Conservation (phyloP, 208 protist genomes). For the Leptomonas seymouri region DNA sequence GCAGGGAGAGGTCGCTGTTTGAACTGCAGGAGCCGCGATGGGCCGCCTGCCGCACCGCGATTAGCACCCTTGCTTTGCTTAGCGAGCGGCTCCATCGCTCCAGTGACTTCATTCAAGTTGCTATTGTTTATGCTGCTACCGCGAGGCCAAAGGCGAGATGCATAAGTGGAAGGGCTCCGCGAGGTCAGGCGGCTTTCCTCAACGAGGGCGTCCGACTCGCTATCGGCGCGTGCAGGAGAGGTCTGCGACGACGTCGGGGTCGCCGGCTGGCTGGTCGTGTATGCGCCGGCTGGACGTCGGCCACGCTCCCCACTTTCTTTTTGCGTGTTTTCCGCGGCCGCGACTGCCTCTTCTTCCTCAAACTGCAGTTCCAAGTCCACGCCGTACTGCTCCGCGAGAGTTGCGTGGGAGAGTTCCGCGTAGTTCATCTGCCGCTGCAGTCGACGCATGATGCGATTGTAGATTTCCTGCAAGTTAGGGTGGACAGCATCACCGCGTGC, state of each 20-base stretch:
- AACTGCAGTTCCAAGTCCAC: constrained; percentile 38
- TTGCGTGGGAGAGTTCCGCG: constrained; percentile 47
- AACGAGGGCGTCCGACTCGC: neutral
- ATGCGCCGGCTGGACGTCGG: neutral
- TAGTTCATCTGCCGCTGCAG: constrained; percentile 87
- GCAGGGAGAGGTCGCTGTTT: constrained; percentile 9
- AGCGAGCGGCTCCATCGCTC: neutral
- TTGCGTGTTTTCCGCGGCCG: neutral
- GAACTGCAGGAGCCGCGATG: constrained; percentile 31
- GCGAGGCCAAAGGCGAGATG: neutral
- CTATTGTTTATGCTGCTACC: neutral
- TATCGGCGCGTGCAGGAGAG: neutral
- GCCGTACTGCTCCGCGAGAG: constrained; percentile 75
- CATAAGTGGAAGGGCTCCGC: constrained; percentile 1
- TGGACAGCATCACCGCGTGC: constrained; percentile 42
- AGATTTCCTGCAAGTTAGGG: constrained; percentile 75
- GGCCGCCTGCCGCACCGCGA: neutral
- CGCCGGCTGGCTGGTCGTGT: too few species aligned
- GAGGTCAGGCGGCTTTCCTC: constrained; percentile 7
- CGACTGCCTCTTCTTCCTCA: constrained; percentile 18
- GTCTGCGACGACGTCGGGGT: neutral
- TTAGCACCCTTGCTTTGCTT: neutral
- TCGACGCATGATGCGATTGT: constrained; percentile 81
- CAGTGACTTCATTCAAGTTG: neutral
- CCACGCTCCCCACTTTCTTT: constrained; percentile 12